phyloP scores from a whole-genome alignment of 1,139 yeast genomes.

The Zygosaccharomyces sapae region DNA sequence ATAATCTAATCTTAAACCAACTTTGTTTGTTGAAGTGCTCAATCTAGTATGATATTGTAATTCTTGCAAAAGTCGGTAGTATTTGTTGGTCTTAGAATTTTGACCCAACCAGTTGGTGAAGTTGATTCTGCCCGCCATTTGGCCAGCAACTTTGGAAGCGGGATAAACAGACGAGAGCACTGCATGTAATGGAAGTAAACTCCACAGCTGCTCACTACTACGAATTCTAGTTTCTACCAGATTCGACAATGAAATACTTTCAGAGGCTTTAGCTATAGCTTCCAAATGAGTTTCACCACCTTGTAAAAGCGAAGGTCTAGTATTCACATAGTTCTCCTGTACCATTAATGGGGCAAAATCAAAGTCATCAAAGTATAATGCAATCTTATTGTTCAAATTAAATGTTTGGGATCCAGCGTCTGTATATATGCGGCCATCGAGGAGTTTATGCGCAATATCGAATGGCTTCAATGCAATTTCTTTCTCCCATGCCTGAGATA shows the following conservation, averaged over 20 bases:
- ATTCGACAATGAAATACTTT: constrained; percentile 78
- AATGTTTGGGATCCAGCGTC: constrained; percentile 45
- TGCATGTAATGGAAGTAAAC: constrained; percentile 88
- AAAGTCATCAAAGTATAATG: constrained; percentile 88
- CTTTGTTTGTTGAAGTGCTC: constrained; percentile 69
- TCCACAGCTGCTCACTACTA: constrained; percentile 94
- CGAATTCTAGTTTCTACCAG: constrained; percentile 75
- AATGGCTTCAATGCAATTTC: constrained; percentile 89
- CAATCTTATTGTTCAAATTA: constrained; percentile 76
- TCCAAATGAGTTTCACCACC: constrained; percentile 49
- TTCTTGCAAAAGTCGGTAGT: constrained; percentile 74
- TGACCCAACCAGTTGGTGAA: constrained; percentile 91
- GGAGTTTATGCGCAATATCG: constrained; percentile 73
- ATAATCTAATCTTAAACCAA: constrained; percentile 73
- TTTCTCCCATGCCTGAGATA: constrained; percentile 77
- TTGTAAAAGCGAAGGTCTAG: constrained; percentile 50
- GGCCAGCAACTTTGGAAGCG: constrained; percentile 71
- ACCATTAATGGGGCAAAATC: constrained; percentile 94
- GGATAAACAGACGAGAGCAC: constrained; percentile 84
- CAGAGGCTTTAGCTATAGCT: constrained; percentile 74
- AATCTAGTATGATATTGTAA: constrained; percentile 83
- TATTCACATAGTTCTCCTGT: constrained; percentile 81
- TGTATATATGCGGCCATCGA: constrained; percentile 60
- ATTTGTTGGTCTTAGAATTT: constrained; percentile 79
- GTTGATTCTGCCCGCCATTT: constrained; percentile 60